Evolutionary conservation across 148 eudicot genomes (phyloP).

Genomic region (Chenopodium berlandieri): DNA sequence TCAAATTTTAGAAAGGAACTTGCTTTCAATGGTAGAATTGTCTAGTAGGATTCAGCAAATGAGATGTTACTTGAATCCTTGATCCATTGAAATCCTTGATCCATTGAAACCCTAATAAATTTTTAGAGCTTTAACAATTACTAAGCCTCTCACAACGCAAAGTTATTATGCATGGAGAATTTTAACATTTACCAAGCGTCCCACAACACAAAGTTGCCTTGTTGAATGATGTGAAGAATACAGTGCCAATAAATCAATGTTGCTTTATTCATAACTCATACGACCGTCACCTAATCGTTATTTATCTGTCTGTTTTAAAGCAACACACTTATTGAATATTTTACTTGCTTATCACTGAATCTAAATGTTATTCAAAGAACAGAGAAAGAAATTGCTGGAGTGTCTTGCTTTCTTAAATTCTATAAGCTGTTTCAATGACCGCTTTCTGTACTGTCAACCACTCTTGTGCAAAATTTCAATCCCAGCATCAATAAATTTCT

Average conservation of each 20-base stretch:
- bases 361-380: too few species aligned
- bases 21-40: not conserved
- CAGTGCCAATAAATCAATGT: not conserved
- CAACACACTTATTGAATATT: too few species aligned
- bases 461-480: not conserved
- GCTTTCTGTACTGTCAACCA: not conserved
- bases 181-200: too few species aligned
- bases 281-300: not conserved
- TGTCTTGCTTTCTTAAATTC: not conserved
- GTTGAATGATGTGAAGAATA: not conserved
- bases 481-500: not conserved
- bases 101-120: not conserved
- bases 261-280: not conserved
- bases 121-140: not conserved
- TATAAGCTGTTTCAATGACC: slow-evolving; percentile 3
- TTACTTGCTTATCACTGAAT: too few species aligned
- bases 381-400: not conserved
- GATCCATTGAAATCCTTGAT: not conserved
- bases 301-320: not conserved
- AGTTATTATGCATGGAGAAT: not conserved
- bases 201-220: too few species aligned
- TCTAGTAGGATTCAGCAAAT: not conserved
- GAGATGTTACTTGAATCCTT: not conserved
- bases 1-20: not conserved
- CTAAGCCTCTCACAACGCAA: too few species aligned